Evolutionary conservation across 2,329 filamentous ascomycete genomes (phyloP), one percentile per base, ranked within the genome.

Genomic region (Podosphaera xanthii): DNA sequence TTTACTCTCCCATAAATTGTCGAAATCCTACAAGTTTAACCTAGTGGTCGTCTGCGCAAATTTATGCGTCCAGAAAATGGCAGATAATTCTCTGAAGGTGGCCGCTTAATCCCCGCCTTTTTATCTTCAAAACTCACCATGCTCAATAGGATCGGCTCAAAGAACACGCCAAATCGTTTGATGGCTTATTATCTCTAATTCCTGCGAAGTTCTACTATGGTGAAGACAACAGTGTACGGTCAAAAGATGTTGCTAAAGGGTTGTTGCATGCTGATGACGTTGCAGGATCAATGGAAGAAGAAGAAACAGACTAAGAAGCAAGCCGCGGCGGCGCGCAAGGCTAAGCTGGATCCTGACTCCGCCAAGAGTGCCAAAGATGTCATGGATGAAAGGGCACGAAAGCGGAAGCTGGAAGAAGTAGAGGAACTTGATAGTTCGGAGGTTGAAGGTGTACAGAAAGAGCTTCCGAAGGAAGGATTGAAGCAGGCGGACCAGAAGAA

Each of bases 261-360:
- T 59, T 49, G 58, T 52, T 48, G 59, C 59, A 61, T 66, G 59
- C 64, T 62, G 57, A 60, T 34, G 40, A 36, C 53, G 59, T 57
- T 64, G 62, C 68, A 94, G 88, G 86, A 92, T 67, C 88, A 96
- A 83, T 94, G 89, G 88, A 82, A 83, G 70, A 84, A 84, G 69
- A 94, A 92, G 74, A 97, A 97, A 75, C 90, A 97, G 73, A 91
- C 88, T 57, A 95, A 94, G 70, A 86, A 88, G 71, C 80, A 95
- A 71, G 87, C 87, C 61, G 81, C 82, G 62, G 83, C 85, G 64
- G 86, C 88, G 59, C 89, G 89, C 73, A 80, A 84, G 69, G 87
- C 86, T 61, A 97, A 96, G 73, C 78, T 97, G 48, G 87, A 97
- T 67, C 90, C 92, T 34, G 87, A 91, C 64, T 89, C 88, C 68